These are phyloP conservation scores for Syzygium aqueum DNA, from an alignment of 345 rosid genomes.

Conservation along the genomic window DNA sequence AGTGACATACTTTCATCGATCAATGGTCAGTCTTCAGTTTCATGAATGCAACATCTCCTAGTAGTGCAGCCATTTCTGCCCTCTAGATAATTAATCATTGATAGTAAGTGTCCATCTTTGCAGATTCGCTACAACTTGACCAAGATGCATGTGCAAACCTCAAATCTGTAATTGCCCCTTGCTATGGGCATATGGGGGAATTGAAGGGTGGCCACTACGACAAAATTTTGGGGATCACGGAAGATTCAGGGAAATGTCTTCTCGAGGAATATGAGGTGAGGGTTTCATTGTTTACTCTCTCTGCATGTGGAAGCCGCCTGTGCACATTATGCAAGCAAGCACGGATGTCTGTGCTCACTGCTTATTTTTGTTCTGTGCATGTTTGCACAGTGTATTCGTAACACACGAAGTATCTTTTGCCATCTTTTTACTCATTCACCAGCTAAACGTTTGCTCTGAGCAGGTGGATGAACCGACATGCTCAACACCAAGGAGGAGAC, in stretches of 20 bases:
- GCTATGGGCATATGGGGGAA: slow-evolving; percentile 72
- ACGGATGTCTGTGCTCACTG: neutral
- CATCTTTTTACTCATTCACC: neutral
- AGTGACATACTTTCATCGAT: slow-evolving; percentile 57
- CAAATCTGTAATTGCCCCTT: slow-evolving; percentile 78
- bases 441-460: neutral
- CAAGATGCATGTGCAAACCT: slow-evolving; percentile 72
- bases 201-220: slow-evolving; percentile 79
- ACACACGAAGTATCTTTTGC: neutral
- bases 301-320: neutral
- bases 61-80: neutral
- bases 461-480: slow-evolving; percentile 94
- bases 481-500: slow-evolving; percentile 82
- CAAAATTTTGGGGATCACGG: slow-evolving; percentile 75
- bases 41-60: neutral
- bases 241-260: slow-evolving; percentile 84
- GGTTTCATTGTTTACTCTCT: neutral
- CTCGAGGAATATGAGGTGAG: slow-evolving; percentile 76
- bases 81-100: neutral
- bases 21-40: slow-evolving; percentile 50
- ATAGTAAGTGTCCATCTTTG: neutral
- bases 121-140: slow-evolving; percentile 92
- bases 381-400: neutral
- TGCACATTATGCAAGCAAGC: neutral
- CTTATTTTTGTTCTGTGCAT: neutral